Conservation (phyloP, 2,329 filamentous ascomycete species). For the Alternaria gansuensis region DNA sequence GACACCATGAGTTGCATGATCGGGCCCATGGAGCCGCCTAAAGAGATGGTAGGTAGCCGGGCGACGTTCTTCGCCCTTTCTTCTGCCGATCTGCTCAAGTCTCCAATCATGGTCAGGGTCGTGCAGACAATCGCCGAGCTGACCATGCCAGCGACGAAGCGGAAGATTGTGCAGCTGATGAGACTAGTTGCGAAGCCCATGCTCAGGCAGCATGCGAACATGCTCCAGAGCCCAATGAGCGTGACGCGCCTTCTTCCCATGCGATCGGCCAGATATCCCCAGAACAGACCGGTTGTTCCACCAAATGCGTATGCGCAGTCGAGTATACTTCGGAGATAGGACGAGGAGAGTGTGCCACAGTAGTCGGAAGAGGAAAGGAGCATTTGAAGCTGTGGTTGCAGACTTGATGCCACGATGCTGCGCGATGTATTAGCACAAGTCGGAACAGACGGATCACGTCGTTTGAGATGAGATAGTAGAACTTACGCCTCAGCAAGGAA, state of each 20-base stretch:
- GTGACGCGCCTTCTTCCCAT: slow-evolving; percentile 57
- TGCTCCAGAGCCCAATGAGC: slow-evolving; percentile 55
- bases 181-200: slow-evolving; percentile 59
- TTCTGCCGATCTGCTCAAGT: slow-evolving; percentile 51
- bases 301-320: slow-evolving; percentile 61
- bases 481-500: slow-evolving; percentile 60
- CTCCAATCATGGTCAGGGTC: slow-evolving; percentile 59
- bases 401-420: slow-evolving; percentile 60
- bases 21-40: slow-evolving; percentile 58
- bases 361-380: slow-evolving; percentile 56
- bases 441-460: neutral
- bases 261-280: slow-evolving; percentile 57
- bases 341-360: slow-evolving; percentile 57
- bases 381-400: slow-evolving; percentile 59
- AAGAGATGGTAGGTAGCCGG: slow-evolving; percentile 56
- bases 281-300: slow-evolving; percentile 56
- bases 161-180: slow-evolving; percentile 54
- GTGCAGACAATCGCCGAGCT: slow-evolving; percentile 58
- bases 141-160: slow-evolving; percentile 56
- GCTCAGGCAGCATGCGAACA: slow-evolving; percentile 56
- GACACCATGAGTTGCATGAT: slow-evolving; percentile 56
- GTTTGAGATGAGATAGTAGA: slow-evolving; percentile 1
- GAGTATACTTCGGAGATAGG: slow-evolving; percentile 59
- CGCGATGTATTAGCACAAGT: slow-evolving; percentile 17
- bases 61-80: slow-evolving; percentile 55